Percentiles rank a stretch among this genome's conserved stretches.
These are phyloP conservation scores for Poa annua DNA, from an alignment of 176 grass and related monocot species.

Conservation along the genomic window DNA sequence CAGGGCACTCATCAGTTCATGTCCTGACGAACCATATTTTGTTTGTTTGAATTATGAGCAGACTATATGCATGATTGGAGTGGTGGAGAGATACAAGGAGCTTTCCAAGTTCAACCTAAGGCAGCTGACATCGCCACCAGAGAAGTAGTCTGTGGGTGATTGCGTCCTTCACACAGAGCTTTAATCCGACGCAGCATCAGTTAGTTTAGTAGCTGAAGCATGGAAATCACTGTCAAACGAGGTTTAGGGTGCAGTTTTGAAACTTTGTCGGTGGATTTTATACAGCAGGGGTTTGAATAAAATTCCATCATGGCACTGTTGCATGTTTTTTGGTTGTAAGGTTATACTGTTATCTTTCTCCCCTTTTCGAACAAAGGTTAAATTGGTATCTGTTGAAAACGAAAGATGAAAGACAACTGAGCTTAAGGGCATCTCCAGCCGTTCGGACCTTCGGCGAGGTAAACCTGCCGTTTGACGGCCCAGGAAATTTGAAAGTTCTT, in stretches of 20 bases:
- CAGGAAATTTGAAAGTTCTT: too few relatives aligned
- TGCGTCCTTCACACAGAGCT: background rate
- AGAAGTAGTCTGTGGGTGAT: constrained; percentile 43
- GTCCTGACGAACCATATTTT: constrained; percentile 12
- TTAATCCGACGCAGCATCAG: background rate
- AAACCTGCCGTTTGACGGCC: too few relatives aligned
- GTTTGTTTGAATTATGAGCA: constrained; percentile 43
- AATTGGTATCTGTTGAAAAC: too few relatives aligned
- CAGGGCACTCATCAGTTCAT: too few relatives aligned
- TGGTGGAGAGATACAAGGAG: constrained; percentile 83
- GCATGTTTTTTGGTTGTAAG: too few relatives aligned
- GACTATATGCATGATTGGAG: constrained; percentile 90
- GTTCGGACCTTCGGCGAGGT: too few relatives aligned
- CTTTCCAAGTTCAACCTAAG: constrained; percentile 94
- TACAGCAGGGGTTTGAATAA: background rate
- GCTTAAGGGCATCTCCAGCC: too few relatives aligned
- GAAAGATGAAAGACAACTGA: too few relatives aligned
- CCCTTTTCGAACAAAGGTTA: too few relatives aligned
- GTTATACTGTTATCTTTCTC: too few relatives aligned
- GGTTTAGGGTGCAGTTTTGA: background rate
- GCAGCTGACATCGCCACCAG: constrained; percentile 66
- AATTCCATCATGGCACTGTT: background rate
- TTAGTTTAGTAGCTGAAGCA: constrained; percentile 14
- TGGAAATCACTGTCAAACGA: background rate
- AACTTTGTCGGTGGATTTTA: background rate